A percentile compares a stretch with the other conserved stretches of the same genome.
These are phyloP conservation scores for Trypanosoma lewisi DNA, from an alignment of 208 protist genomes.

Conservation along the genomic window DNA sequence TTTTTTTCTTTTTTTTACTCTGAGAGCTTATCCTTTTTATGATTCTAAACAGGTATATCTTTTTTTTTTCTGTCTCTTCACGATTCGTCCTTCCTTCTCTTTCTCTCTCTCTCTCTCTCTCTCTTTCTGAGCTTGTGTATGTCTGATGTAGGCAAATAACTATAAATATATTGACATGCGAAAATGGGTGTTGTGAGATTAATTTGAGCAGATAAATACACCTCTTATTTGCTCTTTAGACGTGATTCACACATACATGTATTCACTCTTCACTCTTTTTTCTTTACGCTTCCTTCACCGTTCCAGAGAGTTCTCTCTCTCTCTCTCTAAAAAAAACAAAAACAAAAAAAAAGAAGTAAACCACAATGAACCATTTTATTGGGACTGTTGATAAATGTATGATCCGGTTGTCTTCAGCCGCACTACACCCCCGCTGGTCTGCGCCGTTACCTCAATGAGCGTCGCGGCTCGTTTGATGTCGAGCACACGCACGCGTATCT, in stretches of 20 bases:
- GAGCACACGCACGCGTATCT: conserved; percentile 45
- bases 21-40: no score
- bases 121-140: conserved; percentile 1
- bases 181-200: neutral
- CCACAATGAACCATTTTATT: neutral
- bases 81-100: neutral
- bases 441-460: conserved; percentile 59
- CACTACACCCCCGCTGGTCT: conserved; percentile 64
- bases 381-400: conserved; percentile 78
- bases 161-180: neutral
- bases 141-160: neutral
- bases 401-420: conserved; percentile 50
- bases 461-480: conserved; percentile 48
- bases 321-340: neutral
- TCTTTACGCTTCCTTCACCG: neutral
- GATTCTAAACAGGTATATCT: neutral
- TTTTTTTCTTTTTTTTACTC: no score
- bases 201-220: neutral
- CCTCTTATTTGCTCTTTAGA: conserved; percentile 3
- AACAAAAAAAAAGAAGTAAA: no score
- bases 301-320: neutral
- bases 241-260: neutral
- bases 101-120: neutral
- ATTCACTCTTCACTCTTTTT: neutral
- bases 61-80: neutral